Evolutionary conservation across 805 yeast genomes (phyloP).

Genomic region (Lachancea thermotolerans): DNA sequence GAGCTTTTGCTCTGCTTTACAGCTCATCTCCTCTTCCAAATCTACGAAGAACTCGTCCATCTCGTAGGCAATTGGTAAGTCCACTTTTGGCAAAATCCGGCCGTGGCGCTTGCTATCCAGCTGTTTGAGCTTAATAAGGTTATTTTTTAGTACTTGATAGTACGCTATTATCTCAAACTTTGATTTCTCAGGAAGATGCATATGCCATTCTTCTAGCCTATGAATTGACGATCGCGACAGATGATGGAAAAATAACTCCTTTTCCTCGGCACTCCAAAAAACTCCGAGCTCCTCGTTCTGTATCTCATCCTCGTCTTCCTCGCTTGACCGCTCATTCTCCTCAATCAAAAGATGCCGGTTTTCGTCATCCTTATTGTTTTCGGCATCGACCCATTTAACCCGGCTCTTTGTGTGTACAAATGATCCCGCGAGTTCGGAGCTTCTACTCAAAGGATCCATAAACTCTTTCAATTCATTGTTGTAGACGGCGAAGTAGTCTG

Average conservation of each 20-base stretch:
- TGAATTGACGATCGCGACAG: slow-evolving; percentile 28
- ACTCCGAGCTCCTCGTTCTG: slow-evolving; percentile 16
- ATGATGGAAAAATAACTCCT: slow-evolving; percentile 26
- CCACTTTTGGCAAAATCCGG: slow-evolving; percentile 16
- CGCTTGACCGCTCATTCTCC: neutral
- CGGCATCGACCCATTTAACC: slow-evolving; percentile 10
- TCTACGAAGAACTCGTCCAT: slow-evolving; percentile 24
- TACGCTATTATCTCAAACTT: slow-evolving; percentile 25
- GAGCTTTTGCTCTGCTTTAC: slow-evolving; percentile 8
- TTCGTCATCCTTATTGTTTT: slow-evolving; percentile 9
- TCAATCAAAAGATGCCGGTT: neutral
- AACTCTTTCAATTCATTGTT: slow-evolving; percentile 19
- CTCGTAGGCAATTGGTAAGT: slow-evolving; percentile 31
- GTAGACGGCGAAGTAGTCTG: slow-evolving; percentile 15
- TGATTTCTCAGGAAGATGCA: slow-evolving; percentile 18
- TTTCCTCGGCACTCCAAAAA: slow-evolving; percentile 26
- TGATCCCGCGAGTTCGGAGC: slow-evolving; percentile 15
- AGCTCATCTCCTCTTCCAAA: slow-evolving; percentile 24
- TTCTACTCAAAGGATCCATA: slow-evolving; percentile 12
- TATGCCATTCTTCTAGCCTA: slow-evolving; percentile 27
- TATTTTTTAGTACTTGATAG: slow-evolving; percentile 19
- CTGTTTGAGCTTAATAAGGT: slow-evolving; percentile 14
- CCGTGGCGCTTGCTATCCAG: slow-evolving; percentile 13
- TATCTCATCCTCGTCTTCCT: neutral
- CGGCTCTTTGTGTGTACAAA: slow-evolving; percentile 15